Conservation (phyloP, 169 alveolate species). For the Plasmodium reichenowi region DNA sequence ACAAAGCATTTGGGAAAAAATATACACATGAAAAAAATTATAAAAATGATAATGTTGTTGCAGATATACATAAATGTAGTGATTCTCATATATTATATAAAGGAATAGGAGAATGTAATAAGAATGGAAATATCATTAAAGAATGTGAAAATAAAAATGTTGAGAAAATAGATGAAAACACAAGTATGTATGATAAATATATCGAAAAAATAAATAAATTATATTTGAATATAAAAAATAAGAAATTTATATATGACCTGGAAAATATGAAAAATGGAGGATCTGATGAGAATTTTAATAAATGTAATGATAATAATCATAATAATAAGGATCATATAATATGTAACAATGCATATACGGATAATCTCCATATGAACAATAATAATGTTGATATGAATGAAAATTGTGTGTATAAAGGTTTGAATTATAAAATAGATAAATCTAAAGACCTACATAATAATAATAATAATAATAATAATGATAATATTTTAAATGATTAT, state of each 20-base stretch:
- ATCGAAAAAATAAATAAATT: slow-evolving; percentile 64
- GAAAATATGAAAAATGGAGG: slow-evolving; percentile 11
- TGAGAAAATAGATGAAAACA: neutral
- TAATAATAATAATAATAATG: no score
- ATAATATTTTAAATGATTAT: no score
- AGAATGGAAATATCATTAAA: neutral
- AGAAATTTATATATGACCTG: slow-evolving; percentile 19
- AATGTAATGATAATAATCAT: neutral
- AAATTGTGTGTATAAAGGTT: neutral
- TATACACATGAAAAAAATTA: slow-evolving; percentile 1
- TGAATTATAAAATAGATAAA: no score
- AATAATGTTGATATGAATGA: neutral
- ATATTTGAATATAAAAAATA: slow-evolving; percentile 59
- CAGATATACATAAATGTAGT: neutral
- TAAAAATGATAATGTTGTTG: neutral
- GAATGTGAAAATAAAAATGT: slow-evolving; percentile 5
- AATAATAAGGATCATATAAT: neutral
- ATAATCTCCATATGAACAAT: neutral
- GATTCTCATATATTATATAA: neutral
- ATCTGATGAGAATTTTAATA: neutral
- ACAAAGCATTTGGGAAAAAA: neutral
- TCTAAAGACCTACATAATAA: no score
- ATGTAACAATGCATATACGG: no score
- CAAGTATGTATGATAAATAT: slow-evolving; percentile 54
- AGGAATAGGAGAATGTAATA: neutral